Evolutionary conservation across 1,284 basidiomycete species (phyloP).

Genomic region (Meira miltonrushii): DNA sequence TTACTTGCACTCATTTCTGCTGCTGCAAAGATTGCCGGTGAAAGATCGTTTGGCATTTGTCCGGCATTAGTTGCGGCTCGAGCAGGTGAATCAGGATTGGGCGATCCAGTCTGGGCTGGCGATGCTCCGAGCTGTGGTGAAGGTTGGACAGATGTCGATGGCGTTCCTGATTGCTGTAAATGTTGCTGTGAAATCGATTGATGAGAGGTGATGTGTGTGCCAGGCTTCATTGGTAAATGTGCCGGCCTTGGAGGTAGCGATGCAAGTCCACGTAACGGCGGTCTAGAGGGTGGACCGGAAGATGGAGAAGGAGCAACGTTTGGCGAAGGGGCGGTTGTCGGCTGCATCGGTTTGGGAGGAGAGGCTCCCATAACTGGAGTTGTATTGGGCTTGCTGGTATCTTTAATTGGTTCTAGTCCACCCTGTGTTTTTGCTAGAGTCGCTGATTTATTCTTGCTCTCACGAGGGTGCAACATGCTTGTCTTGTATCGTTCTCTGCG

Average conservation of each 20-base stretch:
- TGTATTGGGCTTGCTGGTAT: not conserved
- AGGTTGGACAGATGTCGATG: slow-evolving; percentile 25
- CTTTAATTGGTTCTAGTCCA: not conserved
- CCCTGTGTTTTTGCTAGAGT: not conserved
- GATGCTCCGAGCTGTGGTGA: slow-evolving; percentile 8
- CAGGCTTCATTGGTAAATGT: not conserved
- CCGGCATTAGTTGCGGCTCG: slow-evolving; percentile 12
- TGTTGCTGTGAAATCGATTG: not conserved
- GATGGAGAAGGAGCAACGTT: not conserved
- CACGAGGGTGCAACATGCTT: not conserved
- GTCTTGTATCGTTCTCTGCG: not conserved
- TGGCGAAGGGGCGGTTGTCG: not conserved
- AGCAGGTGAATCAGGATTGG: not conserved
- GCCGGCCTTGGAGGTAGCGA: not conserved
- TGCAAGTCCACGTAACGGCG: not conserved
- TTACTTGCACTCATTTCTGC: not conserved
- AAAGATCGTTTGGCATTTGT: slow-evolving; percentile 8
- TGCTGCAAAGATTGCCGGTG: not conserved
- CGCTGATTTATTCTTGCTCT: not conserved
- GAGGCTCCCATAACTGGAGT: not conserved
- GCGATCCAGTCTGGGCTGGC: not conserved
- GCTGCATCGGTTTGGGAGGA: not conserved
- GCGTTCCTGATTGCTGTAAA: slow-evolving; percentile 50
- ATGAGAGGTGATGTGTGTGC: not conserved
- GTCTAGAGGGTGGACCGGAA: not conserved